phyloP scores from a whole-genome alignment of 306 rosid species.

The peach (Prunus persica) region Prunus_persica_NCBIv2 NC_034009.1:23528501-23529000 shows the following conservation, averaged over 20 bases:
- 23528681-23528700: too few relatives aligned
- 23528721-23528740: background rate
- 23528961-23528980: too few relatives aligned
- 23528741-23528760: constrained; percentile 59
- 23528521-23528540: too few relatives aligned
- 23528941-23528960: background rate
- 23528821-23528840: constrained; percentile 68
- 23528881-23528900: constrained; percentile 64
- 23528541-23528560: too few relatives aligned
- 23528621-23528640: too few relatives aligned
- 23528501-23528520: too few relatives aligned
- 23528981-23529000: background rate
- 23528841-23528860: constrained; percentile 89
- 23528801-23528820: constrained; percentile 55
- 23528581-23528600: too few relatives aligned
- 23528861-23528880: constrained; percentile 67
- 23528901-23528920: constrained; percentile 78
- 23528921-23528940: constrained; percentile 72
- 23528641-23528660: too few relatives aligned
- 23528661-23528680: too few relatives aligned
- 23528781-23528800: constrained; percentile 54
- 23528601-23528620: too few relatives aligned
- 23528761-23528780: constrained; percentile 62
- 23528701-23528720: too few relatives aligned
- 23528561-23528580: too few relatives aligned